Percentiles rank a stretch among this genome's conserved stretches.
Evolutionary conservation across 306 rosid genomes (phyloP).

Genomic region (Prunus kanzakura): DNA sequence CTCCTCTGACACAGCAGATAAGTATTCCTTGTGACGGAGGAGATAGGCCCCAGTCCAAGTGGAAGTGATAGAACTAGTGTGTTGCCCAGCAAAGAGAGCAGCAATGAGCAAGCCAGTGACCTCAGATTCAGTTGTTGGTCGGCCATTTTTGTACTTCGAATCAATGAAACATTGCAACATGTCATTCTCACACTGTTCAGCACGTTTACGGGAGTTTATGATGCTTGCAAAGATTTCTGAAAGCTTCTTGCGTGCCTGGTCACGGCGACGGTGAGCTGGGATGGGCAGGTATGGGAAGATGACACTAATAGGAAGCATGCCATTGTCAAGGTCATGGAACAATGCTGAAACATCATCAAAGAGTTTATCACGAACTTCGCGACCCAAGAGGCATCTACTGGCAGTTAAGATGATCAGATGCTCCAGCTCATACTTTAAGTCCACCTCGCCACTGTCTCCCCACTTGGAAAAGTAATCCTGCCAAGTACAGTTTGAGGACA

Average conservation of each 20-base stretch:
- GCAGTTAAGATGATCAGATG: conserved; percentile 92
- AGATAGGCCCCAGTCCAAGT: conserved; percentile 98
- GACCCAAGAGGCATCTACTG: conserved; percentile 91
- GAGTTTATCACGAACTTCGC: conserved; percentile 92
- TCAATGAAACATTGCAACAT: conserved; percentile 94
- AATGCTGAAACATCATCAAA: conserved; percentile 89
- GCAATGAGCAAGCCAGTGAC: conserved; percentile 93
- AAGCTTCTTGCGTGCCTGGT: conserved; percentile 77
- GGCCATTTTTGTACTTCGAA: conserved; percentile 91
- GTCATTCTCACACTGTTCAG: conserved; percentile 67
- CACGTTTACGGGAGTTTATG: conserved; percentile 63
- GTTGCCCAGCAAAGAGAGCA: conserved; percentile 87
- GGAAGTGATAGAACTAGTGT: conserved; percentile 94
- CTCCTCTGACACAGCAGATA: conserved; percentile 71
- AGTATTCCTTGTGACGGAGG: conserved; percentile 57
- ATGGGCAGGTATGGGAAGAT: conserved; percentile 88
- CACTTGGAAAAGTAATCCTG: conserved; percentile 98
- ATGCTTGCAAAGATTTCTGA: conserved; percentile 66
- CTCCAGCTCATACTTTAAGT: conserved; percentile 92
- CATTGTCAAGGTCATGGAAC: conserved; percentile 94
- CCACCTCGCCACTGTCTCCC: conserved; percentile 94
- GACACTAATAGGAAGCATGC: conserved; percentile 85
- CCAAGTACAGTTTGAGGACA: conserved; percentile 12
- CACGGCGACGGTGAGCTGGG: conserved; percentile 91
- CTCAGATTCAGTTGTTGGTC: conserved; percentile 81